Base-by-base conservation (phyloP, 116 monocot genomes). In the Iris pallida region DNA sequence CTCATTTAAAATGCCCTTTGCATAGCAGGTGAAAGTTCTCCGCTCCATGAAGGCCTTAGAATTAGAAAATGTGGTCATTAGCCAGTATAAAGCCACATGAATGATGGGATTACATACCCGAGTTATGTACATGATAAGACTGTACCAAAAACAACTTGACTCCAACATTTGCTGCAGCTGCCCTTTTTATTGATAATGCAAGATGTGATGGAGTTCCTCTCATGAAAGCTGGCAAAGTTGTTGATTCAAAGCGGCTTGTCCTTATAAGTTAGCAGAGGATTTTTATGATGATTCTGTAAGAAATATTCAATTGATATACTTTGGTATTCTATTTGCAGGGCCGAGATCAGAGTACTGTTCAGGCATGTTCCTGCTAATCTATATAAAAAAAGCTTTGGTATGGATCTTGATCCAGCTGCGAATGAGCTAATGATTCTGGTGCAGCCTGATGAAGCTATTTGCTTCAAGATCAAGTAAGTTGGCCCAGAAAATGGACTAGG, bases 161-260 rank as follows among this genome's bases (percentile, higher is more conserved):
- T 43, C 95, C 95, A 15, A 95, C 95, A 61, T 95, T 95, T 70
- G 95, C 95, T 59, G 95, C 91, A 4, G 91, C 91, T 63, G 90
- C 91, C 4, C 84, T 95, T 56, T 95, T 95, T 47, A 95, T 95
- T 53, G 72, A 95, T 53, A 95, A 95, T 78, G 90, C 95, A 4
- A 81, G 95, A 73, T 95, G 95, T 91, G 95, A 95, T 63, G 95
- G 95, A 12, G 95, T 95, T 0, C 89, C 93, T 76, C 89, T 95
- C 16, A 88, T 95, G 91, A 95, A 95, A 73, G 95, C 91, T 40
- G 90, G 95, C 19, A 95, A 95, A 69, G 95, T 91, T 19, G 73
- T 95, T 62, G 81, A 95, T 70, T 82, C 58, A 45, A 79, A 65
- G 52, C 59, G 95, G 95, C 88, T 42, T 55, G 15, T 5, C 4